These are phyloP conservation scores for Aspergillus brasiliensis DNA, from an alignment of 2,329 filamentous ascomycete genomes.

Conservation along the genomic window DNA sequence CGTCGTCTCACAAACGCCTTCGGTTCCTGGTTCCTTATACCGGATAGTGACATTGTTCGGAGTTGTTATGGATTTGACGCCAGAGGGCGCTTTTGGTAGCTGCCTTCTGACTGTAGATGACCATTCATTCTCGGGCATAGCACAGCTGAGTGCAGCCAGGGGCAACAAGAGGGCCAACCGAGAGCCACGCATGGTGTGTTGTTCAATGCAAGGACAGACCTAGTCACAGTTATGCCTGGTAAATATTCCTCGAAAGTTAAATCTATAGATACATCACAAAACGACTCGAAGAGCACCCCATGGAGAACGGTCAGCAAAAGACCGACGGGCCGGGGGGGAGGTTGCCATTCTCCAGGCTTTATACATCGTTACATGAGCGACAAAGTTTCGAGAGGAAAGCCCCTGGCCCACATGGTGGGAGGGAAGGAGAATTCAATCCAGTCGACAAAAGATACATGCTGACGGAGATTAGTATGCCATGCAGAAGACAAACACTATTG, in stretches of 20 bases:
- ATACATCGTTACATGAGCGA: not conserved
- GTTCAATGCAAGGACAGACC: not conserved
- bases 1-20: conserved; percentile 56
- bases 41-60: conserved; percentile 55
- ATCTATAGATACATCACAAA: not conserved
- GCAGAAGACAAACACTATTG: not conserved
- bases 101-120: conserved; percentile 29
- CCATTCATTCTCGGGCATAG: conserved; percentile 6
- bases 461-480: not conserved
- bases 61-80: conserved; percentile 41
- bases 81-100: conserved; percentile 39
- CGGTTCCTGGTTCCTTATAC: conserved; percentile 59
- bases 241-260: not conserved
- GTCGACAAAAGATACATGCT: too few species aligned
- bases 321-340: not conserved
- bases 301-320: not conserved
- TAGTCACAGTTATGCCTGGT: not conserved
- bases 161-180: conserved; percentile 25
- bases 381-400: not conserved
- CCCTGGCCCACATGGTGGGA: not conserved
- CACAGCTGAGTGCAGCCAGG: conserved; percentile 21
- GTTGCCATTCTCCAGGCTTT: not conserved
- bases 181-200: conserved; percentile 23
- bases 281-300: not conserved
- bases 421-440: not conserved